Evolutionary conservation across 352 stramenopile species (phyloP).

Genomic region (Phytophthora brassicae): DNA sequence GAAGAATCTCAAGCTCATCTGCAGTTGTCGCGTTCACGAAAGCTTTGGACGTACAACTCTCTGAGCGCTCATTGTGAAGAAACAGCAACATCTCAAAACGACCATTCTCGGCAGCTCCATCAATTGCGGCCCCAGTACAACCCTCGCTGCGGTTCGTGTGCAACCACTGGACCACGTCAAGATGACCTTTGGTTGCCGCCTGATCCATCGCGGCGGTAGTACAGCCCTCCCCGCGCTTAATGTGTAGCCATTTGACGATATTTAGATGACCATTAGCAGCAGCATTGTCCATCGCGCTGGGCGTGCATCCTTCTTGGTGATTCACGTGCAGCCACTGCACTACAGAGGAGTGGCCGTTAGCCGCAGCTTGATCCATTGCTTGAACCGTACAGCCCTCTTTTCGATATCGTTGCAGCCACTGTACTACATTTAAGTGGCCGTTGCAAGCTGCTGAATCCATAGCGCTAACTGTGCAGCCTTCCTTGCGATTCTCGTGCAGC

Average conservation of each 20-base stretch:
- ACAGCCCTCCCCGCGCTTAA: slow-evolving; percentile 23
- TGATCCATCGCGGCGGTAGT: slow-evolving; percentile 23
- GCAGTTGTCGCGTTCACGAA: slow-evolving; percentile 40
- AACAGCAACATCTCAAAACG: slow-evolving; percentile 45
- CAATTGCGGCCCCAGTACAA: slow-evolving; percentile 30
- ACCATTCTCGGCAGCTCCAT: slow-evolving; percentile 23
- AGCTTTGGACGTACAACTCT: slow-evolving; percentile 24
- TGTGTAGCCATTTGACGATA: slow-evolving; percentile 24
- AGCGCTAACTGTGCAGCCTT: slow-evolving; percentile 22
- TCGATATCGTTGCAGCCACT: slow-evolving; percentile 27
- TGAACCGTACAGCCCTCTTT: slow-evolving; percentile 21
- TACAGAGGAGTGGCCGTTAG: slow-evolving; percentile 20
- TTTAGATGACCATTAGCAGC: slow-evolving; percentile 19
- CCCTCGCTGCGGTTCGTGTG: slow-evolving; percentile 25
- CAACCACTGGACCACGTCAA: slow-evolving; percentile 28
- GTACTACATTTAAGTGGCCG: slow-evolving; percentile 17
- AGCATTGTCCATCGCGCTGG: slow-evolving; percentile 25
- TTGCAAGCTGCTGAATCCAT: slow-evolving; percentile 31
- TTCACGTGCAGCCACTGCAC: slow-evolving; percentile 28
- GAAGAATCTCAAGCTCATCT: slow-evolving; percentile 40
- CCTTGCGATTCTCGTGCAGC: slow-evolving; percentile 30
- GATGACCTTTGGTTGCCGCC: slow-evolving; percentile 22
- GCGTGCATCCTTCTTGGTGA: slow-evolving; percentile 27
- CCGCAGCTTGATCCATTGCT: slow-evolving; percentile 30
- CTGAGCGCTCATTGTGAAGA: slow-evolving; percentile 23